These are phyloP conservation scores for Metroxylon sagu DNA, from an alignment of 176 grass and related monocot genomes.

Conservation along the genomic window DNA sequence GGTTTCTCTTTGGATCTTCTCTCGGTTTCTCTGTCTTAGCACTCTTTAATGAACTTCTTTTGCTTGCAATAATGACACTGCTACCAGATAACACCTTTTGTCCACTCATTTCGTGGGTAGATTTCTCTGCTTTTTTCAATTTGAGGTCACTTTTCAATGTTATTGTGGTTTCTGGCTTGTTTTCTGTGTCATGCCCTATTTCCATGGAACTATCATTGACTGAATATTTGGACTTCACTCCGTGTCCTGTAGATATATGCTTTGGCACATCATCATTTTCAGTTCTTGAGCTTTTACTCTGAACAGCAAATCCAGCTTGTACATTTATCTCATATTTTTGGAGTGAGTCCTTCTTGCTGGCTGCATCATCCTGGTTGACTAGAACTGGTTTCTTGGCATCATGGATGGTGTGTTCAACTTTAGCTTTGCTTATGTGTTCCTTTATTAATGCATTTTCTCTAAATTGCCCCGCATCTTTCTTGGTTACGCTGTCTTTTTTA, in stretches of 20 bases:
- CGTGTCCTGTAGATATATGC: neutral
- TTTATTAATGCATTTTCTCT: constrained; percentile 23
- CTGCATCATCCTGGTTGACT: constrained; percentile 2
- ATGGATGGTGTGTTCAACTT: constrained; percentile 20
- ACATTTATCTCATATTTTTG: neutral
- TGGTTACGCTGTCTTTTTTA: constrained; percentile 39
- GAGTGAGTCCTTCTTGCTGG: neutral
- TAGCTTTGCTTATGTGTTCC: constrained; percentile 15
- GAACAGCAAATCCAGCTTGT: neutral
- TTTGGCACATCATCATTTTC: neutral
- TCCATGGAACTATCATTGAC: neutral
- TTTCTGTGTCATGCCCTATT: neutral
- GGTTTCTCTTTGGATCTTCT: constrained; percentile 11
- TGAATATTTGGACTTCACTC: constrained; percentile 4
- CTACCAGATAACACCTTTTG: constrained; percentile 16
- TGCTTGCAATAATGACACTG: constrained; percentile 5
- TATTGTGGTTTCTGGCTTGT: neutral
- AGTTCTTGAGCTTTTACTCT: neutral
- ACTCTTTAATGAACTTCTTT: constrained; percentile 15
- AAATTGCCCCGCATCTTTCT: constrained; percentile 31
- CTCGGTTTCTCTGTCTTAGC: constrained; percentile 13
- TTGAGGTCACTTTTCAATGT: neutral
- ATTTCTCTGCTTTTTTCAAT: constrained; percentile 13
- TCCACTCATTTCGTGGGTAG: constrained; percentile 23
- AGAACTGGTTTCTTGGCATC: constrained; percentile 14